Evolutionary conservation across 495 filamentous ascomycete genomes (phyloP).

Genomic region (Hypomontagnella monticulosa): DNA sequence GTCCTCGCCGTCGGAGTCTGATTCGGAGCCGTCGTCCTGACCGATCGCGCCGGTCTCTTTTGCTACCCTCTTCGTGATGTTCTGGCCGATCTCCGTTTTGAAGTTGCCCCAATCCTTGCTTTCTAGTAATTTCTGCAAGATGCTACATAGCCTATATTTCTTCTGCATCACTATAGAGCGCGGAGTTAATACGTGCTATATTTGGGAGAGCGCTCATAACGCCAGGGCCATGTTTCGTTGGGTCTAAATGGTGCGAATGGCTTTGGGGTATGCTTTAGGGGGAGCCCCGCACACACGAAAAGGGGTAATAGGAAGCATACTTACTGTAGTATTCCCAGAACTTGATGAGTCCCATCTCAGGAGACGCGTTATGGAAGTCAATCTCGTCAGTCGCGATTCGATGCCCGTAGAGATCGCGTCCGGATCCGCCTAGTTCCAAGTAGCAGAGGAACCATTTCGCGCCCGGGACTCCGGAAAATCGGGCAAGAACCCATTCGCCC

Average conservation of each 20-base stretch:
- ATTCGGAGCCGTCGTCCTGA: constrained; percentile 22
- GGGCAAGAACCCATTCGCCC: constrained; percentile 60
- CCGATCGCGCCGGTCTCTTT: constrained; percentile 6
- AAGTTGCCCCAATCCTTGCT: constrained; percentile 31
- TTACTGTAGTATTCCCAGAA: constrained; percentile 52
- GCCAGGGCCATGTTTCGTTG: too few relatives aligned
- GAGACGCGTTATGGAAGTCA: constrained; percentile 48
- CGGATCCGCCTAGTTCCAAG: constrained; percentile 51
- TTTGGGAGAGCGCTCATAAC: too few relatives aligned
- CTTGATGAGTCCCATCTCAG: constrained; percentile 49
- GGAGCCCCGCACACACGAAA: too few relatives aligned
- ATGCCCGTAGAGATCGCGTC: constrained; percentile 50
- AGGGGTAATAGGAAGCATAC: background rate
- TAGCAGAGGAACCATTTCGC: constrained; percentile 61
- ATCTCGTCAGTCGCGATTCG: constrained; percentile 52
- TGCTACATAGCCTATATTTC: constrained; percentile 51
- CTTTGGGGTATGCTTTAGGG: too few relatives aligned
- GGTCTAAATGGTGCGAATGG: too few relatives aligned
- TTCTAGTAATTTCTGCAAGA: constrained; percentile 40
- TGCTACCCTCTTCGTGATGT: constrained; percentile 10
- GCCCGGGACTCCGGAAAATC: constrained; percentile 52
- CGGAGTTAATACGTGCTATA: background rate
- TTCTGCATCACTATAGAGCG: constrained; percentile 44
- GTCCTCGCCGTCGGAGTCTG: constrained; percentile 41
- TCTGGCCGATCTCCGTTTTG: constrained; percentile 29